phyloP scores from a whole-genome alignment of 176 grass and related monocot species.

The Echinochloa phyllopogon region DNA sequence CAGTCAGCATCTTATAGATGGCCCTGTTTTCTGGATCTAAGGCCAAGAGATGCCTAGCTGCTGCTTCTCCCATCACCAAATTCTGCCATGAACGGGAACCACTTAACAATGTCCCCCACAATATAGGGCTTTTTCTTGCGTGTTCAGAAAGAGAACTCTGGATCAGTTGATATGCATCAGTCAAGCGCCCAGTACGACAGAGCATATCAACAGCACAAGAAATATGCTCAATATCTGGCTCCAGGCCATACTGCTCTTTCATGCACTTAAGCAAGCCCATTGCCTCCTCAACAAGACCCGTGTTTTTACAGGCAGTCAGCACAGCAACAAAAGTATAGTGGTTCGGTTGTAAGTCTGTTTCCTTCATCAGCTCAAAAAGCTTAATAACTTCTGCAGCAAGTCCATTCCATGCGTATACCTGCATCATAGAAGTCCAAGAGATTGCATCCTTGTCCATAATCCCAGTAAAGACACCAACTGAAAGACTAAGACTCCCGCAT shows the following conservation, averaged over 20 bases:
- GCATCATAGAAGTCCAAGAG: slow-evolving; percentile 82
- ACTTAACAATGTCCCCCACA: slow-evolving; percentile 70
- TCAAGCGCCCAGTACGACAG: slow-evolving; percentile 53
- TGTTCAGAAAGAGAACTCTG: slow-evolving; percentile 29
- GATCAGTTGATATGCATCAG: slow-evolving; percentile 66
- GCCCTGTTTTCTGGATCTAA: slow-evolving; percentile 70
- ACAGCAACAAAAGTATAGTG: slow-evolving; percentile 68
- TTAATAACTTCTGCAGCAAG: slow-evolving; percentile 47
- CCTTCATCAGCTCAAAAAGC: slow-evolving; percentile 68
- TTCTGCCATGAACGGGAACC: slow-evolving; percentile 57
- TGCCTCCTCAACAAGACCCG: slow-evolving; percentile 69
- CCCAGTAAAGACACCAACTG: slow-evolving; percentile 50
- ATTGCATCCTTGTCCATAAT: slow-evolving; percentile 70
- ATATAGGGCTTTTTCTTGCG: slow-evolving; percentile 24
- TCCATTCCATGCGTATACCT: slow-evolving; percentile 75
- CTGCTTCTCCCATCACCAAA: slow-evolving; percentile 62
- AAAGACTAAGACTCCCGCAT: slow-evolving; percentile 58
- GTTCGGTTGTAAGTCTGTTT: slow-evolving; percentile 58
- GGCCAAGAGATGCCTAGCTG: slow-evolving; percentile 53
- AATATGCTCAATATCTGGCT: slow-evolving; percentile 62
- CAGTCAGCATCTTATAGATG: slow-evolving; percentile 77
- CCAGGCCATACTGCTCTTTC: slow-evolving; percentile 62
- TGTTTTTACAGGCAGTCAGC: slow-evolving; percentile 65
- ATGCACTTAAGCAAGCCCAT: slow-evolving; percentile 62
- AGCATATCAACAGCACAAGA: slow-evolving; percentile 77